These are phyloP conservation scores for Mycena alexandri DNA, from an alignment of 768 basidiomycete genomes.

Conservation along the genomic window DNA sequence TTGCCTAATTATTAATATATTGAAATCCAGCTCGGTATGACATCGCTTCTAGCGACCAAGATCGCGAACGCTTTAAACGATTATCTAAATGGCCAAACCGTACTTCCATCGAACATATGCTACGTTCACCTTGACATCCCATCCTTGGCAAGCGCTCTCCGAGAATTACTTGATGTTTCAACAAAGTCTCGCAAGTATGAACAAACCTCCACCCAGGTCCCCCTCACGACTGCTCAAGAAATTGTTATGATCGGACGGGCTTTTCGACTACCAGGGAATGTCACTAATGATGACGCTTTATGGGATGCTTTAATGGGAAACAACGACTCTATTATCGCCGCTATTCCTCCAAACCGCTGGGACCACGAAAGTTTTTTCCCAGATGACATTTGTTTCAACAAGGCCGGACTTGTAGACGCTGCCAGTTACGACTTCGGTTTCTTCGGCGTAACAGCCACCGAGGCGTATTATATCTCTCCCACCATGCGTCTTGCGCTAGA, in stretches of 20 bases:
- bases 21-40: constrained; percentile 33
- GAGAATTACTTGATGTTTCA: constrained; percentile 1
- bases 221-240: constrained; percentile 10
- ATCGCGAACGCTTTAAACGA: constrained; percentile 24
- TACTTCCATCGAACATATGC: constrained; percentile 29
- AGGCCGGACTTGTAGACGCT: constrained; percentile 31
- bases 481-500: constrained; percentile 35
- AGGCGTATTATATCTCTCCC: constrained; percentile 36
- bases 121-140: constrained; percentile 23
- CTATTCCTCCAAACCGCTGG: constrained; percentile 34
- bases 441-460: constrained; percentile 36
- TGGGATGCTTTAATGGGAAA: constrained; percentile 31
- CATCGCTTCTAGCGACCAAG: constrained; percentile 16
- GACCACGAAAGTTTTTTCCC: constrained; percentile 34
- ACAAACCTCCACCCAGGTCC: not conserved
- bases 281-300: constrained; percentile 14
- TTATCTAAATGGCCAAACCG: constrained; percentile 10
- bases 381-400: constrained; percentile 26
- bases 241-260: constrained; percentile 38
- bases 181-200: not conserved
- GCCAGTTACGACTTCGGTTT: constrained; percentile 33
- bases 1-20: not conserved
- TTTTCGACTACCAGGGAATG: constrained; percentile 33
- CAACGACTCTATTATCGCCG: constrained; percentile 12
- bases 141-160: constrained; percentile 2